Percentiles rank a stretch among this genome's conserved stretches.
Evolutionary conservation across 2,329 filamentous ascomycete genomes (phyloP).

Genomic region (Colletotrichum orbiculare): DNA sequence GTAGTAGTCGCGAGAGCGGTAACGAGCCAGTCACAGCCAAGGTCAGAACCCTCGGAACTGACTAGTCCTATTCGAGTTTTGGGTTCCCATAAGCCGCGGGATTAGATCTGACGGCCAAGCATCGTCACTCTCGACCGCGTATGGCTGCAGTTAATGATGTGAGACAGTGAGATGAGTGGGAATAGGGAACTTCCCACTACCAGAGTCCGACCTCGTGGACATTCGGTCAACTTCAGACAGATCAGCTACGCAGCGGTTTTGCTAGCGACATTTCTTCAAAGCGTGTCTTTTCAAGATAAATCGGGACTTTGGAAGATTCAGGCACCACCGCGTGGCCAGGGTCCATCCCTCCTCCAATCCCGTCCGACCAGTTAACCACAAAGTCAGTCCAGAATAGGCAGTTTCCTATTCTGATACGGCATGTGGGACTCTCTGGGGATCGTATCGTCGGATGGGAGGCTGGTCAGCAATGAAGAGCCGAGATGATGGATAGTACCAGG

Average conservation of each 20-base stretch:
- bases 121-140: no score
- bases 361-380: background rate
- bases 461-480: no score
- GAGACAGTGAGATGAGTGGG: no score
- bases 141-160: no score
- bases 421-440: no score
- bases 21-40: background rate
- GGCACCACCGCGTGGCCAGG: constrained; percentile 9
- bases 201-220: no score
- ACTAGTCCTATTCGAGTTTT: background rate
- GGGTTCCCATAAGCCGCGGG: background rate
- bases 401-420: constrained; percentile 3
- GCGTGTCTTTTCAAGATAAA: background rate
- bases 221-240: background rate
- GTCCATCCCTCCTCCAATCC: constrained; percentile 27
- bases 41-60: background rate
- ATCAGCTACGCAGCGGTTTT: background rate
- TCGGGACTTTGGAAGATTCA: constrained; percentile 5
- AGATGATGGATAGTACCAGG: no score
- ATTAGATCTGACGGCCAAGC: background rate
- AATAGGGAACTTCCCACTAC: no score
- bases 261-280: constrained; percentile 1
- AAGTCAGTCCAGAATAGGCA: constrained; percentile 19
- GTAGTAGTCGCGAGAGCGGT: no score
- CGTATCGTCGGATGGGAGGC: no score